Base-by-base conservation (phyloP, 176 grass and related monocot genomes). In the Musa beccarii region DNA sequence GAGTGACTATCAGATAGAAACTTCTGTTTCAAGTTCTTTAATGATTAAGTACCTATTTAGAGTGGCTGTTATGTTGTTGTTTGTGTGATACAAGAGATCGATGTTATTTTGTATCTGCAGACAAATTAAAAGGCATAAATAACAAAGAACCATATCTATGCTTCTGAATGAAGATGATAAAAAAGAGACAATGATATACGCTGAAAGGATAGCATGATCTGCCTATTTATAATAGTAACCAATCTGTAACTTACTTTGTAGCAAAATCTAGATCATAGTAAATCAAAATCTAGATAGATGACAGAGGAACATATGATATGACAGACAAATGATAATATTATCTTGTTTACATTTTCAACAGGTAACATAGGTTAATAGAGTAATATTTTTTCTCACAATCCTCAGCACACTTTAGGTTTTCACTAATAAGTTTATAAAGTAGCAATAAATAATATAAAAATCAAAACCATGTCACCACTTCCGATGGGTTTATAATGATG, bases 51-150 rank as follows among this genome's bases (percentile, higher is more conserved):
- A 99, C 96, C 77, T 79, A 15, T 86, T 81, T 69, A 92, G 22
- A 77, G 92, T 84, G 54, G 70, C 20, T 76, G 78, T 83, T 70
- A 99, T 87, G 74, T 99, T 99, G 19, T 53, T 71, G 76, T 63
- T 87, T 53, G 82, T 79, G 43, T n/a, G 79, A 81, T 75, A 54
- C 57, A 99, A 92, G 64, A 99, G 90, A 79, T 83, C 79, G 53
- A 78, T 66, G 52, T 99, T 99, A 78, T 89, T 87, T n/a, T 75
- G 91, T 57, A 68, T 77, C 96, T 99, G 87, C 22, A 89, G 85
- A 63, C 70, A 81, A 74, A 23, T 80, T 52, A 10, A 81, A 20
- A 82, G 59, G 69, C 4, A 51, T 65, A 75, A 68, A 67, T 69
- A 73, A 51, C 59, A 70, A 11, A 65, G 21, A 53, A 17, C 11